These are phyloP conservation scores for Mycosphaerella sp. DNA, from an alignment of 2,329 filamentous ascomycete species.

Conservation along the genomic window DNA sequence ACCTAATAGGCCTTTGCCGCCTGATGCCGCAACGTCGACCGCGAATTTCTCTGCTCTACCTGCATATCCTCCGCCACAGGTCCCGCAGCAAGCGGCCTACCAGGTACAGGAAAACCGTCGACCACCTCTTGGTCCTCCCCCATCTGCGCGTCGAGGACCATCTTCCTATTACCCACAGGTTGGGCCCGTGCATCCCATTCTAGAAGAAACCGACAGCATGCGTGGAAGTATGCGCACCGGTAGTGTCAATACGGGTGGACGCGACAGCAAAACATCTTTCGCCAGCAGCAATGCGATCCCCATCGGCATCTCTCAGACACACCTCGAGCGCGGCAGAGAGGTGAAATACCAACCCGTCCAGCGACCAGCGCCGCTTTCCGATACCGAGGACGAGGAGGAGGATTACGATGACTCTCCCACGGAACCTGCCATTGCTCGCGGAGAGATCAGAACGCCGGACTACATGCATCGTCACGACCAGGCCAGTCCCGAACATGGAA, in stretches of 20 bases:
- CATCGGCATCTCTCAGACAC: conserved; percentile 36
- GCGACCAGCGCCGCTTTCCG: conserved; percentile 9
- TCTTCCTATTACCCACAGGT: conserved; percentile 45
- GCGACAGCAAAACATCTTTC: conserved; percentile 36
- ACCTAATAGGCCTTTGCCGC: conserved; percentile 17
- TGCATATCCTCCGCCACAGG: conserved; percentile 14
- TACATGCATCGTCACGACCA: conserved; percentile 1
- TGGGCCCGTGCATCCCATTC: conserved; percentile 45
- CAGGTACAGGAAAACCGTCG: conserved; percentile 29
- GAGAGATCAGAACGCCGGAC: conserved; percentile 6
- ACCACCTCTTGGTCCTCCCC: conserved; percentile 44
- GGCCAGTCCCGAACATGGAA: conserved; percentile 17
- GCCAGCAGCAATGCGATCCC: conserved; percentile 47
- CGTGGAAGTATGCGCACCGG: conserved; percentile 22
- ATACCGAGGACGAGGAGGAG: conserved; percentile 15
- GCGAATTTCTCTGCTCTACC: conserved; percentile 11
- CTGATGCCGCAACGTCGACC: background rate
- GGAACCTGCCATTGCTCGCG: conserved; percentile 11
- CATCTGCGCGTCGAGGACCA: conserved; percentile 43
- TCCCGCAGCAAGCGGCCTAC: conserved; percentile 30
- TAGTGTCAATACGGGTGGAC: conserved; percentile 23
- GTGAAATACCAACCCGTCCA: conserved; percentile 2
- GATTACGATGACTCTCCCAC: conserved; percentile 11
- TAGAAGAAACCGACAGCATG: conserved; percentile 43
- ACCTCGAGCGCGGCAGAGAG: conserved; percentile 29